Evolutionary conservation across 305 asterid species (phyloP).

Genomic region (Rubia tinctorum): DNA sequence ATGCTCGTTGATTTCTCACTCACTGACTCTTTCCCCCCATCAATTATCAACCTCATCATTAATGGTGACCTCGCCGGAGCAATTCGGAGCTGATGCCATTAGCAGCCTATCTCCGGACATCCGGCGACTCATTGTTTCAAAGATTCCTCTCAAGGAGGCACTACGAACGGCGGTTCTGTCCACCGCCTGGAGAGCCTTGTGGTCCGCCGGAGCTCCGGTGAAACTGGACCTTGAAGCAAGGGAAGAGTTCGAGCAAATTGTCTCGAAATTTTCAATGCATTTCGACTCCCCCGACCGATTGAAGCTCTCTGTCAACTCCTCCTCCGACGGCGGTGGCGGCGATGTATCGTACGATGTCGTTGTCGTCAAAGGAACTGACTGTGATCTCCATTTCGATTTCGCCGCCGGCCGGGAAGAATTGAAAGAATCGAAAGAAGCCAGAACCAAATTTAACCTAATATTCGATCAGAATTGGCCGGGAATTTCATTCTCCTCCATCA

Average conservation of each 20-base stretch:
- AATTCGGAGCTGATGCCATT: slow-evolving; percentile 4
- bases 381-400: too few species aligned
- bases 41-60: too few species aligned
- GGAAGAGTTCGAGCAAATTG: neutral
- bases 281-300: slow-evolving; percentile 1
- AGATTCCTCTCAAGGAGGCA: slow-evolving; percentile 15
- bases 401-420: too few species aligned
- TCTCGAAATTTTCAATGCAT: neutral
- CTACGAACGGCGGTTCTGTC: slow-evolving; percentile 15
- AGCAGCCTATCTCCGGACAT: slow-evolving; percentile 15
- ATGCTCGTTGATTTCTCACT: too few species aligned
- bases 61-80: neutral
- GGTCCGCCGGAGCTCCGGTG: neutral
- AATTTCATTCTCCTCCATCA: neutral
- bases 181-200: slow-evolving; percentile 8
- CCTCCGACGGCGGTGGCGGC: neutral
- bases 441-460: too few species aligned
- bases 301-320: neutral
- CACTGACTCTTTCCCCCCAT: too few species aligned
- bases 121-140: slow-evolving; percentile 4
- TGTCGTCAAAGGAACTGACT: neutral
- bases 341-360: neutral
- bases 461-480: neutral
- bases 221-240: neutral
- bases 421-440: too few species aligned